phyloP scores from a whole-genome alignment of 352 stramenopile species.

The Phytophthora agathidicida region DNA sequence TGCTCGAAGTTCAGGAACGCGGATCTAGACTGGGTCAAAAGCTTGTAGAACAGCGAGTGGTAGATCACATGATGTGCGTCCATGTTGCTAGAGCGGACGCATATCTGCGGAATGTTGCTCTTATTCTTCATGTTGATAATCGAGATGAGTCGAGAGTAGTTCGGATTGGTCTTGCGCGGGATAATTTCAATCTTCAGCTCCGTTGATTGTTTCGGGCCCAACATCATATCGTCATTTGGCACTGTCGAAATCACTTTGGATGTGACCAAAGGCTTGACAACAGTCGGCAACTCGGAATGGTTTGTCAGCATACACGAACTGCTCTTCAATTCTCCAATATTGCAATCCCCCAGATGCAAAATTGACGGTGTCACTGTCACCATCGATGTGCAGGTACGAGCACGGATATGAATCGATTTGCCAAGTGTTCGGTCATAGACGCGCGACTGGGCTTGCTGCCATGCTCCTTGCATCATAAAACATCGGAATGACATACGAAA shows the following conservation, averaged over 20 bases:
- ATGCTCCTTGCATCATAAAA: constrained; percentile 85
- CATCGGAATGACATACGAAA: constrained; percentile 90
- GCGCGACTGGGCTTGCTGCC: constrained; percentile 85
- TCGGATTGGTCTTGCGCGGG: constrained; percentile 88
- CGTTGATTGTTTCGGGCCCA: constrained; percentile 86
- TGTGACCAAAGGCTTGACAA: constrained; percentile 87
- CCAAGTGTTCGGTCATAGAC: constrained; percentile 87
- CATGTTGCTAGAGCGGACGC: constrained; percentile 91
- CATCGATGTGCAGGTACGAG: constrained; percentile 87
- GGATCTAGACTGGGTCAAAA: constrained; percentile 83
- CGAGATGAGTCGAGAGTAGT: constrained; percentile 88
- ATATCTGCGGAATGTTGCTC: constrained; percentile 84
- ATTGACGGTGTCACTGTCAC: constrained; percentile 87
- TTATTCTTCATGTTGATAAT: constrained; percentile 91
- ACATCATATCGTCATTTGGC: constrained; percentile 87
- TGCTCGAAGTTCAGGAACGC: constrained; percentile 91
- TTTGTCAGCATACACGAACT: constrained; percentile 90
- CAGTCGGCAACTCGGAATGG: constrained; percentile 86
- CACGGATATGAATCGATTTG: constrained; percentile 87
- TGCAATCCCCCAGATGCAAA: constrained; percentile 88
- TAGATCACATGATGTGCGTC: constrained; percentile 92
- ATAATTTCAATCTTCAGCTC: constrained; percentile 92
- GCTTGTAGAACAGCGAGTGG: constrained; percentile 91
- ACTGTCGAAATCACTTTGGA: constrained; percentile 91
- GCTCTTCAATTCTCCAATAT: constrained; percentile 90